Conservation (phyloP, 495 filamentous ascomycete genomes). For the Daldinia vernicosa region DNA sequence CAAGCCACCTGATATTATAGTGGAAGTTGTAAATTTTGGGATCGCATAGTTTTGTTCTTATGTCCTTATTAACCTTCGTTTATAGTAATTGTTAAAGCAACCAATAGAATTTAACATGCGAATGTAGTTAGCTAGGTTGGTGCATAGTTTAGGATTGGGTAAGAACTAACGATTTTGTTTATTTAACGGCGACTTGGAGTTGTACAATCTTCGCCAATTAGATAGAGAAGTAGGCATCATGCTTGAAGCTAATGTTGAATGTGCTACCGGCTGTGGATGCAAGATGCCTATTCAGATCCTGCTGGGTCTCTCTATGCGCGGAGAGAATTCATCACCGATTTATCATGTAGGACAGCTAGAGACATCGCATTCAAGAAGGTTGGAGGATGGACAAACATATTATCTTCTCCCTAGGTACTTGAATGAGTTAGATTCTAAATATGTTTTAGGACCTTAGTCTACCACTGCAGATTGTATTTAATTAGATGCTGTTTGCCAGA, state of each 20-base stretch:
- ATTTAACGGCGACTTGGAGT: background rate
- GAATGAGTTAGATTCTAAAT: background rate
- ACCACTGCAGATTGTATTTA: background rate
- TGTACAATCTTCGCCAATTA: background rate
- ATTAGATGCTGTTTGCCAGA: background rate
- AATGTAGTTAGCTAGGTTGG: background rate
- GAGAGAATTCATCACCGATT: background rate
- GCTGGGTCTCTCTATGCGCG: conserved; percentile 7
- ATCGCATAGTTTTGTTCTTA: background rate
- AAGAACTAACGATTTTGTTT: background rate
- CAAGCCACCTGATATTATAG: background rate
- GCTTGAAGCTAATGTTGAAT: conserved; percentile 11
- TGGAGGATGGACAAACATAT: conserved; percentile 7
- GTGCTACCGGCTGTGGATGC: conserved; percentile 22
- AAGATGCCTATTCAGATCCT: conserved; percentile 40
- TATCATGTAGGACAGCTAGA: conserved; percentile 9
- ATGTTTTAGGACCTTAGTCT: background rate
- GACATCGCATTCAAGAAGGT: background rate
- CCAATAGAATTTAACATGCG: background rate
- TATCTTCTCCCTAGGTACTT: background rate
- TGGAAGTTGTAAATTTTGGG: background rate
- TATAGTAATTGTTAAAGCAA: background rate
- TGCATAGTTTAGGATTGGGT: background rate
- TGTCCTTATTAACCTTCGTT: background rate
- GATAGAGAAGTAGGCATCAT: conserved; percentile 11